Evolutionary conservation across 768 basidiomycete genomes (phyloP).

Genomic region (Lentinula boryana): DNA sequence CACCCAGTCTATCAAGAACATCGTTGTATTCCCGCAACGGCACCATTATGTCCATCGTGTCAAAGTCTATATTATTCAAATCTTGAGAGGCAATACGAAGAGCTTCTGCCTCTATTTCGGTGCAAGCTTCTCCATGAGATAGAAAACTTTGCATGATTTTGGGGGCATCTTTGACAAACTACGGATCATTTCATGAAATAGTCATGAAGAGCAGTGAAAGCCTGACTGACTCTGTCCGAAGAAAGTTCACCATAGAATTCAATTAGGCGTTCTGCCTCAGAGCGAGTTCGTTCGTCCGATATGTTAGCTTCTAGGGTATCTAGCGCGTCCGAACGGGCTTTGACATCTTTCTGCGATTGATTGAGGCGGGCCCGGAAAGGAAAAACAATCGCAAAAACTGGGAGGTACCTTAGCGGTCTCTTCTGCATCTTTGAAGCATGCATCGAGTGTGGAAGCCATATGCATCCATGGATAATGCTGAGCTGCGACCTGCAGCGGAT

Average conservation of each 20-base stretch:
- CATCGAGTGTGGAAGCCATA: constrained; percentile 53
- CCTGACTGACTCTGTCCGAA: constrained; percentile 23
- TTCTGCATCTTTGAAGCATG: constrained; percentile 37
- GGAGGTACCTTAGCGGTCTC: constrained; percentile 25
- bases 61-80: constrained; percentile 19
- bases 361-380: neutral
- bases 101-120: constrained; percentile 34
- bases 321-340: constrained; percentile 26
- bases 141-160: constrained; percentile 43
- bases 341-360: constrained; percentile 27
- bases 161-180: constrained; percentile 42
- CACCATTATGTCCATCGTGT: constrained; percentile 20
- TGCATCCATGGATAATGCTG: constrained; percentile 55
- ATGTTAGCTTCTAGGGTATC: constrained; percentile 33
- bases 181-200: neutral
- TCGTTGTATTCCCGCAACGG: constrained; percentile 35
- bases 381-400: neutral
- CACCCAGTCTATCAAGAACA: constrained; percentile 38
- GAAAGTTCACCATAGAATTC: constrained; percentile 42
- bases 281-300: constrained; percentile 32
- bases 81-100: constrained; percentile 32
- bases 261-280: constrained; percentile 35
- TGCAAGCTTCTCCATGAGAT: constrained; percentile 38
- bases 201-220: neutral
- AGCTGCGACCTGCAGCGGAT: constrained; percentile 42